Evolutionary conservation across 257 asterid species (phyloP).

Genomic region (Lavandula angustifolia): DNA sequence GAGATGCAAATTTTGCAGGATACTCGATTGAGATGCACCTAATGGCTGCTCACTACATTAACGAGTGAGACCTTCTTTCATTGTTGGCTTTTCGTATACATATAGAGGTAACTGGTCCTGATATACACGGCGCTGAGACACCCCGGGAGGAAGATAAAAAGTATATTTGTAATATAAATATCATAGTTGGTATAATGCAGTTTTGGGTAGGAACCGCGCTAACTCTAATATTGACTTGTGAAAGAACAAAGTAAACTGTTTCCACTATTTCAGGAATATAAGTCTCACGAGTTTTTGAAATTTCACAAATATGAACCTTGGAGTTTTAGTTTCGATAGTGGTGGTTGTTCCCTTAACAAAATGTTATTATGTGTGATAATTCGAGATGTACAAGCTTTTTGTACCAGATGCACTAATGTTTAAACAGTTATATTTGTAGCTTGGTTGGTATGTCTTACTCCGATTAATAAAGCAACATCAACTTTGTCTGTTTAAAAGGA

Average conservation of each 20-base stretch:
- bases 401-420: too few species aligned
- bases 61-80: conserved; percentile 31
- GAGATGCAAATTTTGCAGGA: conserved; percentile 41
- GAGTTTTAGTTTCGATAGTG: too few species aligned
- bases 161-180: conserved; percentile 26
- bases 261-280: not conserved
- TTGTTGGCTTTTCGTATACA: conserved; percentile 7
- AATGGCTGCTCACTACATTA: conserved; percentile 39
- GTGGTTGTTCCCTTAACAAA: not conserved
- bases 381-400: too few species aligned
- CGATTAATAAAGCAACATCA: not conserved
- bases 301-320: not conserved
- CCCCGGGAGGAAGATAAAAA: conserved; percentile 2
- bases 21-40: conserved; percentile 32
- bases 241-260: conserved; percentile 6
- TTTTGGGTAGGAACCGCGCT: conserved; percentile 38
- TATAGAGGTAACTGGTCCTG: conserved; percentile 30
- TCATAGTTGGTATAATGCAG: conserved; percentile 28
- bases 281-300: not conserved
- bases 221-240: conserved; percentile 27
- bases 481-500: not conserved
- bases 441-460: too few species aligned
- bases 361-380: not conserved
- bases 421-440: too few species aligned
- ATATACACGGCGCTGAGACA: conserved; percentile 19